Base-by-base conservation (phyloP, 208 protist genomes). In the Tritrichomonas foetus region DNA sequence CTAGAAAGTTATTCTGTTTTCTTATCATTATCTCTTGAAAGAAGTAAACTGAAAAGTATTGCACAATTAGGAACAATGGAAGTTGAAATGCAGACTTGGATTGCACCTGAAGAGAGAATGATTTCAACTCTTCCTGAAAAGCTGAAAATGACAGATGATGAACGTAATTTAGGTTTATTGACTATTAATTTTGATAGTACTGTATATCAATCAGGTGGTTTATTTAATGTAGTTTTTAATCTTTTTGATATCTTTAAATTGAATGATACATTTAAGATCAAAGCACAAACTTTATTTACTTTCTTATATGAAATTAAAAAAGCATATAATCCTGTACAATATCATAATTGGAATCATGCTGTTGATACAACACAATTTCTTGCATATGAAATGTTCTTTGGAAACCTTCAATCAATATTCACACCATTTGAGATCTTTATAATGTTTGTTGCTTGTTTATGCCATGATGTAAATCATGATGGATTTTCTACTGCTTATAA, bases 391-490 rank as follows among this genome's bases (percentile, higher is more conserved):
- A 66, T 97, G 0, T 57, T 41, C 75, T 72, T 16, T 13, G 16
- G 36, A 93, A 72, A 96, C 78, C 95, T 98, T 36, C 96, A 93
- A 5, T 96, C 97, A 41, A 74, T 94, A 8, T 41, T 97, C 27
- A 94, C 93, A 16, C n/a, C 39, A 22, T 84, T 97, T 84, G 97
- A 99, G 92, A 94, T 97, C 20, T 96, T 99, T 20, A 97, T 97
- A 0, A 93, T 96, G 16, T 13, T 99, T 14, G 94, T 98, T n/a
- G 96, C 97, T 36, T 97, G 96, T 41, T 95, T 97, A 30, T 96
- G 98, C 75, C 98, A 99, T 95, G 98, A 99, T 96, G 97, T 98
- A 94, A 97, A 98, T 94, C 98, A 99, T 95, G 98, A 98, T 1
- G 98, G 98, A 36, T 92, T 98, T 49, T 98, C 98, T 95, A 99